Evolutionary conservation across 78 protist species (phyloP).

Genomic region (Goniomonas avonlea): DNA sequence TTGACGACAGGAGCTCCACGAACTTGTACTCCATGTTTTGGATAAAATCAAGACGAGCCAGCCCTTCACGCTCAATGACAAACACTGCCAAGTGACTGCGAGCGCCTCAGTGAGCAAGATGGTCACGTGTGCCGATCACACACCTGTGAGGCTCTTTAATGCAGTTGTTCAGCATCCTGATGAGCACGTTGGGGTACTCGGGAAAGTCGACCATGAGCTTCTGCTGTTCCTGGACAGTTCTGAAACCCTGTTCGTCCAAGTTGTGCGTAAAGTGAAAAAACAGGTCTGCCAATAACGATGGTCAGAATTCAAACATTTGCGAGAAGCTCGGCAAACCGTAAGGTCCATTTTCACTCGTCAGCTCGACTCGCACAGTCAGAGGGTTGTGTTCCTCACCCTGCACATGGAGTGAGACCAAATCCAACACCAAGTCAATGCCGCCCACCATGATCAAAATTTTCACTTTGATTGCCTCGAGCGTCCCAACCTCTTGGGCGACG

Average conservation of each 20-base stretch:
- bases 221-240: constrained; percentile 20
- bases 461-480: constrained; percentile 20
- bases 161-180: constrained; percentile 20
- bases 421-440: background rate
- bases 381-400: background rate
- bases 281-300: too few species aligned
- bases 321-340: too few species aligned
- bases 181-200: constrained; percentile 27
- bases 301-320: too few species aligned
- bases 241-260: constrained; percentile 22
- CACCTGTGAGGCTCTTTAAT: constrained; percentile 22
- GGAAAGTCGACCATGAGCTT: constrained; percentile 37
- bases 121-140: background rate
- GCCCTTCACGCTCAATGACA: constrained; percentile 16
- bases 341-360: constrained; percentile 19
- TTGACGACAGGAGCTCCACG: constrained; percentile 38
- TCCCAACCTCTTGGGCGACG: constrained; percentile 29
- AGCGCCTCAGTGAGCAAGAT: background rate
- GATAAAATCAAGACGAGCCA: constrained; percentile 25
- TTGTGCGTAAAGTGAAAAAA: constrained; percentile 1
- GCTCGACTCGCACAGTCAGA: constrained; percentile 12
- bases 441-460: constrained; percentile 1
- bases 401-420: background rate
- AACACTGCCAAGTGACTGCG: constrained; percentile 23
- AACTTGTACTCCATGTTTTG: constrained; percentile 50